Percentiles rank a stretch among this genome's conserved stretches.
These are phyloP conservation scores for Ramaria sp. DNA, from an alignment of 768 basidiomycete species.

Conservation along the genomic window DNA sequence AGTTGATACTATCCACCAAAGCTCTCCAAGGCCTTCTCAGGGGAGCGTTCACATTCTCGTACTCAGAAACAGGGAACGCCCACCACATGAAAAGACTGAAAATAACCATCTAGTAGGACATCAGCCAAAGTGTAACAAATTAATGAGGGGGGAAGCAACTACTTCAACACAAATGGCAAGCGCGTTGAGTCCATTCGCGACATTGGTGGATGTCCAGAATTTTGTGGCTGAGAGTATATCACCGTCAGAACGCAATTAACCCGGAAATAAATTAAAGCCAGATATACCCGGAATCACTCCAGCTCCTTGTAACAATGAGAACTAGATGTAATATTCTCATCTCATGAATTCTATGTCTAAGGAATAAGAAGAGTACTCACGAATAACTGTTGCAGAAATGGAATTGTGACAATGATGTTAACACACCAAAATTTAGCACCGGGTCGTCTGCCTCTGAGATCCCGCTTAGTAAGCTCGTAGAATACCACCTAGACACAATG, in stretches of 20 bases:
- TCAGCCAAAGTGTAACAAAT: background rate
- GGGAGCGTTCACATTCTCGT: conserved; percentile 31
- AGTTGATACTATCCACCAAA: conserved; percentile 12
- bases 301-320: conserved; percentile 47
- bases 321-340: conserved; percentile 28
- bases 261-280: background rate
- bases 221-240: conserved; percentile 37
- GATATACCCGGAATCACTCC: conserved; percentile 51
- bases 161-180: conserved; percentile 84
- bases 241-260: background rate
- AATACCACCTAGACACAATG: conserved; percentile 40
- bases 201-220: conserved; percentile 78
- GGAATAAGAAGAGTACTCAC: conserved; percentile 27
- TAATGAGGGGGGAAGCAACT: conserved; percentile 6
- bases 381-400: conserved; percentile 77
- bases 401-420: conserved; percentile 30
- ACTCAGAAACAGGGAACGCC: conserved; percentile 70
- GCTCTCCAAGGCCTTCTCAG: conserved; percentile 14
- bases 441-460: conserved; percentile 63
- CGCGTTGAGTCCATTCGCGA: conserved; percentile 76
- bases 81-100: conserved; percentile 72
- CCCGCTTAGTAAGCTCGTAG: conserved; percentile 72
- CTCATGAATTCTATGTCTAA: background rate
- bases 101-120: conserved; percentile 58
- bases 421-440: conserved; percentile 79